Base-by-base conservation (phyloP, 371 early-diverging fungal species). In the Mycotypha africana region DNA sequence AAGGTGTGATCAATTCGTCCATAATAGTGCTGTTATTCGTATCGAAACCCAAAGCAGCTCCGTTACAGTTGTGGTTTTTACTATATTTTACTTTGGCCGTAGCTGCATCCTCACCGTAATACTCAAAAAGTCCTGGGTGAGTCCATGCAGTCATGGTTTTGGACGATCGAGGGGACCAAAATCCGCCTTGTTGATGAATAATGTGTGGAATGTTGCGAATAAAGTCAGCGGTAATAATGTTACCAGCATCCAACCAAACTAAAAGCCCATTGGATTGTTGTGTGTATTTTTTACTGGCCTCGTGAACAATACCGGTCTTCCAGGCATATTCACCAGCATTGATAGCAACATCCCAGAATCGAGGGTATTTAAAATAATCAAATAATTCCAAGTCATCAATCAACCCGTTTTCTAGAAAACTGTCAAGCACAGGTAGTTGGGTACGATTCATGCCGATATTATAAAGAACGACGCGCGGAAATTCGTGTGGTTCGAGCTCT, bases 241-340 rank as follows among this genome's bases (percentile, higher is more conserved):
- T 70, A 15, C 80, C 80, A 1, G 78, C 66, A 50, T 79, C 80
- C 12, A 77, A 42, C 80, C 80, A 79, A 1, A 76, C 60, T 8
- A 77, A 17, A 15, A 69, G 38, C 4, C 80, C 80, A 5, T 65
- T 67, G 39, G 60, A 64, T 10, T 33, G 19, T 19, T 49, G n/a
- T 7, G 23, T 38, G n/a, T 39, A 39, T 15, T 32, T 42, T 15
- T 41, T 20, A 26, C 64, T 53, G 24, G 67, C 43, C 42, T 79
- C 78, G 26, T 71, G 62, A 32, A 79, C 58, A n/a, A 77, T 76
- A 11, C 76, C 80, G 5, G 60, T 64, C 45, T 79, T 79, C 79
- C 79, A 79, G 6, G 67, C 79, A 39, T 79, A 79, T 54, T 79
- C 71, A 37, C 79, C 79, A 11, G 69, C 61, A 23, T 58, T 61